Base-by-base conservation (phyloP, 2,329 filamentous ascomycete species). In the Aspergillus jensenii region DNA sequence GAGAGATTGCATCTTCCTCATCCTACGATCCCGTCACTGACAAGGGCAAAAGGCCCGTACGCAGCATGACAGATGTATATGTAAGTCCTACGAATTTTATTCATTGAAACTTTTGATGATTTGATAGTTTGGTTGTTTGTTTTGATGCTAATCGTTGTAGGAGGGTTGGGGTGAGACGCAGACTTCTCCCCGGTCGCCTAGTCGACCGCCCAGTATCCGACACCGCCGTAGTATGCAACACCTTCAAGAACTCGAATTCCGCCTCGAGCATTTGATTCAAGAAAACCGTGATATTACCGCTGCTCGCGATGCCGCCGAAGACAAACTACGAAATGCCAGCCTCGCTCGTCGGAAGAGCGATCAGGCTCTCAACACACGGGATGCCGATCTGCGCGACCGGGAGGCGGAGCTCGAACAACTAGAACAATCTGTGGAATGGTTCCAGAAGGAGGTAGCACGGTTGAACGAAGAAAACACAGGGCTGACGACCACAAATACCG, bases 171-270 rank as follows among this genome's bases (percentile, higher is more conserved):
- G 93, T 78, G 91, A 96, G 79, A 91, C 90, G 77, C 90, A 76
- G 46, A 76, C 85, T 71, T 96, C 92, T 73, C 92, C 93, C 71
- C 87, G 90, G 70, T 98, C 95, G 69, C 95, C 95, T 55, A 96
- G 91, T 67, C 88, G 93, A 76, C 93, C 95, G 68, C 91, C 93
- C 71, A 97, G 92, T 81, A 90, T 99, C 85, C 93, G 93, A 68
- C 93, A 93, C 73, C 90, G 93, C 72, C 95, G 96, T 78, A 98
- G 93, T 82, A 93, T 98, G 88, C 93, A 98, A 78, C 87, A 93
- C 55, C 87, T 98, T 60, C 78, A 84, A 71, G 93, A 99, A 69
- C 87, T 99, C 71, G 92, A 98, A 80, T 82, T 85, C 59, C 87
- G 85, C 69, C 84, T 99, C 67, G 91, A 97, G 67, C 89, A 93